Base-by-base conservation (phyloP, 371 early-diverging fungal genomes). In the Batrachochytrium dendrobatidis region DNA sequence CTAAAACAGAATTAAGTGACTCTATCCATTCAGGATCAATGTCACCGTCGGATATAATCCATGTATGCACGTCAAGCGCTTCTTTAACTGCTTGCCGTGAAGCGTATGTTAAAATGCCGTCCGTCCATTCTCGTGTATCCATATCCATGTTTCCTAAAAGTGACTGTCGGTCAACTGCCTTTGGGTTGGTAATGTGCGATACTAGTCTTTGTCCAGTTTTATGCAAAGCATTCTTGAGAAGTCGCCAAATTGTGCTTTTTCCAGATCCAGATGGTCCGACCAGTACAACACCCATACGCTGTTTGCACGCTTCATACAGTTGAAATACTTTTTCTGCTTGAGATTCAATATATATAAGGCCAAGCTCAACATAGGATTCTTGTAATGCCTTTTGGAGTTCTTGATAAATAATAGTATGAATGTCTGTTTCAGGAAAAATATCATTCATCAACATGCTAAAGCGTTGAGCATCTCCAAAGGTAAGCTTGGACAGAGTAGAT, bases 1-100 rank as follows among this genome's bases (percentile, higher is more conserved):
- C 80, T 20, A 76, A 59, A 8, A 79, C 80, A 12, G 82, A 82
- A 64, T 82, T 82, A n/a, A 82, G 63, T 1, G 76, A 70, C 55
- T 82, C 82, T 25, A 82, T 62, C 82, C 82, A 82, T 50, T 79
- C 80, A 5, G 79, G 79, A 55, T 82, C 80, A 31, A 81, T 65
- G 52, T 80, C 79, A n/a, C 80, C 82, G 53, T 80, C 82, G 35
- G 66, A 76, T 18, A 80, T 45, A 48, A 82, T 72, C 77, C 79
- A 76, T 0, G 72, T 70, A 51, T 73, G 68, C 1, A 58, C 63
- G 30, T 79, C 68, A 4, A 62, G 32, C 12, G 72, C 56, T 48
- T 76, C 76, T 43, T 70, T 70, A 1, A 75, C 76, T 1, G 76
- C 79, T 39, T 75, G 69, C 0, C 79, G 70, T 3, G 80, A 67